Percentiles rank a stretch among this genome's conserved stretches.
These are phyloP conservation scores for Chimonanthus praecox DNA, from an alignment of 164 flowering plant species.

Conservation along the genomic window DNA sequence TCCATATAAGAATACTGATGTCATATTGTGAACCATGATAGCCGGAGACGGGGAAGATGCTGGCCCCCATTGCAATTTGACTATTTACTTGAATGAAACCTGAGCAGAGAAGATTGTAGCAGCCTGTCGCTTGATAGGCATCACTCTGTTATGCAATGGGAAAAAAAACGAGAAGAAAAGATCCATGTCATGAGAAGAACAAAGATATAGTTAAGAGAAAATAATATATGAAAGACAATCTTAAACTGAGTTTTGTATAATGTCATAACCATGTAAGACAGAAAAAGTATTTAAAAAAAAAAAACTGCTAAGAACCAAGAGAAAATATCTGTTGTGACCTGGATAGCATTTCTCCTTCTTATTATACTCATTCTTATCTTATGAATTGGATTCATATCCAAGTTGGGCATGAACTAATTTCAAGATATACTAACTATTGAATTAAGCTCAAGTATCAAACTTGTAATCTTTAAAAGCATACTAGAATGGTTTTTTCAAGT, in stretches of 20 bases:
- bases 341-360: no score
- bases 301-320: no score
- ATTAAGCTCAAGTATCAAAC: no score
- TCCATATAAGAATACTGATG: constrained; percentile 82
- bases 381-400: no score
- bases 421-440: no score
- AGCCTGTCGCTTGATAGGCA: constrained; percentile 85
- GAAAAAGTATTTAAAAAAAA: no score
- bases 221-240: not conserved
- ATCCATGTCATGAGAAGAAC: not conserved
- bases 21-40: constrained; percentile 81
- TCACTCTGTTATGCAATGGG: constrained; percentile 44
- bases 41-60: constrained; percentile 75
- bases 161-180: not conserved
- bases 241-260: no score
- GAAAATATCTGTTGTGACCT: no score
- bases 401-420: no score
- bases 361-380: no score
- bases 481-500: no score
- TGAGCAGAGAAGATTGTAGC: constrained; percentile 90
- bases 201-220: not conserved
- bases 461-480: no score
- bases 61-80: constrained; percentile 83
- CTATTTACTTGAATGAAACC: constrained; percentile 89
- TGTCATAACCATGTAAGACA: not conserved